A percentile compares a stretch with the other conserved stretches of the same genome.
phyloP scores from a whole-genome alignment of 2,329 filamentous ascomycete genomes.

The Claviceps maximensis region DNA sequence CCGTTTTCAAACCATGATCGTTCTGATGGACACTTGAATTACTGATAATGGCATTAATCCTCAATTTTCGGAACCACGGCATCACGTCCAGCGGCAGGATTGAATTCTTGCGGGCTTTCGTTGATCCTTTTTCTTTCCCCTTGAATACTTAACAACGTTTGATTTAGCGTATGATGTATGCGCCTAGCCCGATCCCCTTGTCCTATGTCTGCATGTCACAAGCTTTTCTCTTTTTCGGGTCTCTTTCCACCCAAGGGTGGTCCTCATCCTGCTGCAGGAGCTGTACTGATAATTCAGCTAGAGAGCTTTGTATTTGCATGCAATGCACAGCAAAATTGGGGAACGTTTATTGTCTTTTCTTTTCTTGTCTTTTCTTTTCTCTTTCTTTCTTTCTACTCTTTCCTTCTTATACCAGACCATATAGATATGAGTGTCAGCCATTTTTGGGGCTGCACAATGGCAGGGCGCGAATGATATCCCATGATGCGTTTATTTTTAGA shows the following conservation, averaged over 20 bases:
- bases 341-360: too few species aligned
- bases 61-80: too few species aligned
- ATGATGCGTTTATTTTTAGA: neutral
- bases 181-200: neutral
- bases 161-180: neutral
- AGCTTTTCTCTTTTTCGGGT: neutral
- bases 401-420: neutral
- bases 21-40: neutral
- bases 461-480: neutral
- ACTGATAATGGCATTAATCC: neutral
- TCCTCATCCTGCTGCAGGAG: too few species aligned
- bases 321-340: neutral
- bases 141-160: neutral
- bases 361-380: neutral
- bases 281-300: too few species aligned
- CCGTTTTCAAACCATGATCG: conserved; percentile 33
- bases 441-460: neutral
- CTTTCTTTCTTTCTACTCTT: too few species aligned
- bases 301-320: too few species aligned
- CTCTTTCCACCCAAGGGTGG: too few species aligned
- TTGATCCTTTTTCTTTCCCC: too few species aligned
- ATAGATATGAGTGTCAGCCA: neutral
- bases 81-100: neutral
- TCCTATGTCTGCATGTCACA: neutral
- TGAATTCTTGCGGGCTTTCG: too few species aligned